Evolutionary conservation across 2,329 filamentous ascomycete species (phyloP).

Genomic region (Penicillium sp.): DNA sequence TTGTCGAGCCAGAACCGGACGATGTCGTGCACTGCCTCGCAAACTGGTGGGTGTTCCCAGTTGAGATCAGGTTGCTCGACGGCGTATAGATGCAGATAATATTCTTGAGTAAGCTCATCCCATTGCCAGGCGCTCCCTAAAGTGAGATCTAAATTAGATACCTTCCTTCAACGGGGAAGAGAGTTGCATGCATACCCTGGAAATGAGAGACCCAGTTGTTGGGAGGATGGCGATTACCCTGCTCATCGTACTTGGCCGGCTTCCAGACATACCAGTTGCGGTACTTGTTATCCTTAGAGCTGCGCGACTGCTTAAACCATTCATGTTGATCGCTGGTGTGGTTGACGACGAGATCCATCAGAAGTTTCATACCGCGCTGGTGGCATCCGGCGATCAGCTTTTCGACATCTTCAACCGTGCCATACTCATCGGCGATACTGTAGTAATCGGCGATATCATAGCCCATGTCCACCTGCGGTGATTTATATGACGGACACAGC

Average conservation of each 20-base stretch:
- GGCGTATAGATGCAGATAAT: slow-evolving; percentile 74
- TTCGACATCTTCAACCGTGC: slow-evolving; percentile 66
- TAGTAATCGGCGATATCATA: slow-evolving; percentile 63
- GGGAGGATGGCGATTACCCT: slow-evolving; percentile 65
- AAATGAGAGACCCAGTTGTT: slow-evolving; percentile 68
- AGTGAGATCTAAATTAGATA: slow-evolving; percentile 30
- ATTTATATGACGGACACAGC: slow-evolving; percentile 53
- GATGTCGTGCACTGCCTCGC: slow-evolving; percentile 67
- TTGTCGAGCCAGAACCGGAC: slow-evolving; percentile 78
- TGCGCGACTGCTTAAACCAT: slow-evolving; percentile 68
- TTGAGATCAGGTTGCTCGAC: slow-evolving; percentile 80
- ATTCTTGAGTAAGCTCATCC: slow-evolving; percentile 70
- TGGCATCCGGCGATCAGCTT: slow-evolving; percentile 60
- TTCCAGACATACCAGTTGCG: slow-evolving; percentile 67
- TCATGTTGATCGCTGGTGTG: slow-evolving; percentile 70
- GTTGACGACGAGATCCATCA: slow-evolving; percentile 75
- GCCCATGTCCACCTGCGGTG: slow-evolving; percentile 55
- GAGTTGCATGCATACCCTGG: slow-evolving; percentile 27
- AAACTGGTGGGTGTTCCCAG: slow-evolving; percentile 70
- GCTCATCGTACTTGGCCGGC: slow-evolving; percentile 52
- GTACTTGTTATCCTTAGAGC: slow-evolving; percentile 61
- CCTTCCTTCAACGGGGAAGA: not conserved
- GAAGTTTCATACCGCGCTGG: slow-evolving; percentile 64
- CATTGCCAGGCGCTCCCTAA: slow-evolving; percentile 54
- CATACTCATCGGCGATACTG: slow-evolving; percentile 63